Evolutionary conservation across 192 early-diverging fungal genomes (phyloP), one percentile per base, ranked within the genome.

Genomic region (Gryganskiella cystojenkinii): DNA sequence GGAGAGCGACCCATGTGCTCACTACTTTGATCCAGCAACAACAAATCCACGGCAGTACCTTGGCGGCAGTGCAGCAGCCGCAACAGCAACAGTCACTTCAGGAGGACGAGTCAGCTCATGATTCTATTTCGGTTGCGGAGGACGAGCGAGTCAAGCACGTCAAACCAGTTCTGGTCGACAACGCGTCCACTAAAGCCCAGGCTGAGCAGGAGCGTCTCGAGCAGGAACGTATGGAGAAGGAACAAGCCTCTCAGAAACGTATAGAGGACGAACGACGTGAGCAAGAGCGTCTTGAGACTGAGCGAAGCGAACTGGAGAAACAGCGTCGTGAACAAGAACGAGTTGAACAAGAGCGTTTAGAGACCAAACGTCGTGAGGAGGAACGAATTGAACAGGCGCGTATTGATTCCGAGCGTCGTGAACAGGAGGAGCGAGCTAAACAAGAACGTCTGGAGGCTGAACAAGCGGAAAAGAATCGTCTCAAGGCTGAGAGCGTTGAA

Each of bases 1-100:
- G 72, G n/a, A 45, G 81, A 15, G 81, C 81, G 10, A 53, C 69
- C 4, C 74, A 82, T 64, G 81, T 82, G 25, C 28, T 82, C 8
- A 73, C 56, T 33, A 79, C 61, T 0, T 19, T 78, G 56, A 64
- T 78, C 24, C 58, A 67, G 19, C 74, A 56, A 24, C 74, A 78
- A n/a, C 47, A 64, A 49, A 67, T 78, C 43, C 74, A 78, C 54
- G 61, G 40, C 0, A 61, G 69, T 6, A 56, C 74, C 0, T 44
- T 69, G 19, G 50, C 28, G 0, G 66, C 61, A 3, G 27, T 78
- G 4, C 11, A 43, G 4, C 46, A 43, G 15, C n/a, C n/a, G n/a
- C 52, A 56, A 19, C 7, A 24, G 22, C 30, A 45, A 24, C 24
- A 40, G 15, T 45, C 47, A 19, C 13, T 60, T 2, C 37, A 60